A percentile compares a stretch with the other conserved stretches of the same genome.
phyloP scores from a whole-genome alignment of 1,139 yeast species.

The Scheffersomyces segobiensis region DNA sequence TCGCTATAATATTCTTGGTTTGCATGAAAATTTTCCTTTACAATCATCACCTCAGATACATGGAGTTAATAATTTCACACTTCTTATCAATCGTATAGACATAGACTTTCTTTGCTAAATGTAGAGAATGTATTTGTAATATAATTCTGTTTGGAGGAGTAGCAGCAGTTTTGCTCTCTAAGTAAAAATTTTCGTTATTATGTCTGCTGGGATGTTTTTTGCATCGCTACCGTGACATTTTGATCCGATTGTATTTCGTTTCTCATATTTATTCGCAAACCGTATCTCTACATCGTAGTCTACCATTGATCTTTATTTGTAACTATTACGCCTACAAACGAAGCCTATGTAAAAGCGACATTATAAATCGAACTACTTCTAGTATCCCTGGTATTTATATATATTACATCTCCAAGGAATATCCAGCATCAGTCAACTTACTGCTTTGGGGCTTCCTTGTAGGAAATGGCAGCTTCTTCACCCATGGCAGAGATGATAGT shows the following conservation, averaged over 20 bases:
- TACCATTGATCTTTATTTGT: neutral
- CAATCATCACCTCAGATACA: neutral
- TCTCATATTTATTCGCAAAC: too few relatives aligned
- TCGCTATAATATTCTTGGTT: neutral
- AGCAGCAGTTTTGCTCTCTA: too few relatives aligned
- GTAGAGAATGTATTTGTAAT: too few relatives aligned
- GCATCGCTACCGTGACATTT: too few relatives aligned
- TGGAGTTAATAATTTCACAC: neutral
- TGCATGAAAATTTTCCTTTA: neutral
- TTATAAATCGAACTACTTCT: neutral
- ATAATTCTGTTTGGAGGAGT: too few relatives aligned
- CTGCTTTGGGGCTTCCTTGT: conserved; percentile 93
- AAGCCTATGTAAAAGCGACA: neutral
- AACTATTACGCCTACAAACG: neutral
- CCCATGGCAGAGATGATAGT: conserved; percentile 98
- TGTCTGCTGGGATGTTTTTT: too few relatives aligned
- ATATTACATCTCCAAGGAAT: neutral
- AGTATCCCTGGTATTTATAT: neutral
- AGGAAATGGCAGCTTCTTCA: conserved; percentile 98
- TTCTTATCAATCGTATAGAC: neutral
- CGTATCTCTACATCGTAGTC: neutral
- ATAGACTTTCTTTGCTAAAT: neutral
- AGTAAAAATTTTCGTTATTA: too few relatives aligned
- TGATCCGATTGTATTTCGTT: too few relatives aligned
- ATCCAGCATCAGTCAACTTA: conserved; percentile 7